These are phyloP conservation scores for Eruca vesicaria DNA, from an alignment of 441 rosid species.

Conservation along the genomic window DNA sequence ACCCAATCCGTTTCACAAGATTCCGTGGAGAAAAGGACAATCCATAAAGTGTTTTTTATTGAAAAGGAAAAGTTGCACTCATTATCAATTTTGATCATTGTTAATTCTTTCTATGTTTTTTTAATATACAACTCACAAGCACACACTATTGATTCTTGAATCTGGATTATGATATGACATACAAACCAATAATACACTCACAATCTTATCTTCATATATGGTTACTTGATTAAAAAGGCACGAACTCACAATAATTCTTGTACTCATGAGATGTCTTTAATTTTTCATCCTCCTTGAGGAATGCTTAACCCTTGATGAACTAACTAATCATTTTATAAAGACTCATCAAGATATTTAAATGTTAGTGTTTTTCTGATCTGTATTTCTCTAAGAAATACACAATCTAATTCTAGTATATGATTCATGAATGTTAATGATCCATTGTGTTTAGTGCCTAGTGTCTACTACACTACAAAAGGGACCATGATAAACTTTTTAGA, in stretches of 20 bases:
- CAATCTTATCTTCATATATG: not conserved
- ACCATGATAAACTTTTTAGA: not conserved
- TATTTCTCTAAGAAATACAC: constrained; percentile 19
- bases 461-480: constrained; percentile 4
- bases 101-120: not conserved
- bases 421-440: not conserved
- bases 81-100: not conserved
- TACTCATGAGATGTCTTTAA: not conserved
- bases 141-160: not conserved
- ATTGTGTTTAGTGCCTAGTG: not conserved
- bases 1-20: not conserved
- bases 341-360: not conserved
- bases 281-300: not conserved
- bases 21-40: not conserved
- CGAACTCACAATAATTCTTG: not conserved
- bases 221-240: not conserved
- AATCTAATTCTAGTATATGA: not conserved
- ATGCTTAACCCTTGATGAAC: not conserved
- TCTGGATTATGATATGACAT: not conserved
- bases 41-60: not conserved
- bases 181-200: not conserved
- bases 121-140: not conserved
- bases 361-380: not conserved
- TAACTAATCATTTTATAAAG: not conserved
- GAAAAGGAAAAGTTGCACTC: not conserved